Evolutionary conservation across 1,284 basidiomycete species (phyloP).

Genomic region (Fomitopsis schrenkii): DNA sequence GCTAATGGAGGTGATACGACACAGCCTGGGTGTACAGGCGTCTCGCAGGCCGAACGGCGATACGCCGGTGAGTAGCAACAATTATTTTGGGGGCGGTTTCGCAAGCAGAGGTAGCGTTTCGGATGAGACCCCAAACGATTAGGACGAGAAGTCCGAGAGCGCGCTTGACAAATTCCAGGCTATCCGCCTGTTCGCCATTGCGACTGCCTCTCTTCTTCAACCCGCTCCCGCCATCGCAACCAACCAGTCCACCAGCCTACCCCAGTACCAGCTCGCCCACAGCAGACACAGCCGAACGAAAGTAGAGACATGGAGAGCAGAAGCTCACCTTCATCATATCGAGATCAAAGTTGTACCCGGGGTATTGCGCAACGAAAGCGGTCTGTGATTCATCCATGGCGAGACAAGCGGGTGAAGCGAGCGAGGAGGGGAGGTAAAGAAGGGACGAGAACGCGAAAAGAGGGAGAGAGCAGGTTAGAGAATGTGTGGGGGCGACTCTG

Average conservation of each 20-base stretch:
- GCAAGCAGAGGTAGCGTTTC: no score
- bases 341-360: constrained; percentile 68
- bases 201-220: no score
- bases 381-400: constrained; percentile 73
- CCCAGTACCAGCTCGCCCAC: background rate
- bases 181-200: no score
- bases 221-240: no score
- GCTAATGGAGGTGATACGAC: background rate
- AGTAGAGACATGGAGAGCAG: background rate
- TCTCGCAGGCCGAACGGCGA: no score
- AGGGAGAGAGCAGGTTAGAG: constrained; percentile 27
- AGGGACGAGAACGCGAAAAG: constrained; percentile 29
- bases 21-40: background rate
- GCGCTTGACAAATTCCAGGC: background rate
- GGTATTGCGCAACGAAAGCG: constrained; percentile 63
- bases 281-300: background rate
- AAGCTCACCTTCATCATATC: constrained; percentile 80
- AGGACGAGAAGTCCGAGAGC: background rate
- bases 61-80: background rate
- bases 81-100: no score
- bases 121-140: no score
- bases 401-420: constrained; percentile 20
- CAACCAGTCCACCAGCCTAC: background rate
- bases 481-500: constrained; percentile 28
- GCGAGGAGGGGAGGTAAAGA: constrained; percentile 30